Percentiles rank a stretch among this genome's conserved stretches.
Evolutionary conservation across 768 basidiomycete species (phyloP).

Genomic region (Mycena filopes): DNA sequence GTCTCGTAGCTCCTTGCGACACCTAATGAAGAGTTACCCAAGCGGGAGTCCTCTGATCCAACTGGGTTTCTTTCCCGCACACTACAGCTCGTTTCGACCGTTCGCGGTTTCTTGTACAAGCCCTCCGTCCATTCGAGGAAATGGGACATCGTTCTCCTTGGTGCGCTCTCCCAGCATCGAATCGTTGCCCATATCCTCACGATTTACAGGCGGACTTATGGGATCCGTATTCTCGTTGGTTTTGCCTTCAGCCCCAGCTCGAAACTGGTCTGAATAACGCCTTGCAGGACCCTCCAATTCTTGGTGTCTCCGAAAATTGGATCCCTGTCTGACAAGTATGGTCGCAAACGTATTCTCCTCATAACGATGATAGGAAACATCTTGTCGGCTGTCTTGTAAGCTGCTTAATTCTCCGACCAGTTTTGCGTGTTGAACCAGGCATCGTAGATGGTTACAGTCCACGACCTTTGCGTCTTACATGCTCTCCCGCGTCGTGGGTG

Average conservation of each 20-base stretch:
- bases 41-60: conserved; percentile 80
- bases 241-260: conserved; percentile 18
- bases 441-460: conserved; percentile 83
- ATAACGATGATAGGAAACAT: conserved; percentile 94
- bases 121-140: conserved; percentile 69
- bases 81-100: conserved; percentile 69
- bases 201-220: conserved; percentile 79
- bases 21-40: conserved; percentile 21
- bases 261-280: conserved; percentile 42
- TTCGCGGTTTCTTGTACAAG: conserved; percentile 75
- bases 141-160: conserved; percentile 97
- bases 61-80: conserved; percentile 79
- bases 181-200: not conserved
- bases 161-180: conserved; percentile 46
- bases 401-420: conserved; percentile 27
- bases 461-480: conserved; percentile 92
- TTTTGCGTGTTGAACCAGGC: conserved; percentile 12
- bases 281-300: conserved; percentile 80
- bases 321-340: conserved; percentile 87
- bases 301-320: conserved; percentile 87
- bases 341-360: conserved; percentile 85
- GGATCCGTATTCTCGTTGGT: conserved; percentile 93
- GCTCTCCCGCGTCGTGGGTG: conserved; percentile 91
- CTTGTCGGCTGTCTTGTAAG: conserved; percentile 85
- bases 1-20: not conserved